A percentile compares a stretch with the other conserved stretches of the same genome.
These are phyloP conservation scores for Aleurites moluccanus DNA, from an alignment of 441 rosid genomes.

Conservation along the genomic window DNA sequence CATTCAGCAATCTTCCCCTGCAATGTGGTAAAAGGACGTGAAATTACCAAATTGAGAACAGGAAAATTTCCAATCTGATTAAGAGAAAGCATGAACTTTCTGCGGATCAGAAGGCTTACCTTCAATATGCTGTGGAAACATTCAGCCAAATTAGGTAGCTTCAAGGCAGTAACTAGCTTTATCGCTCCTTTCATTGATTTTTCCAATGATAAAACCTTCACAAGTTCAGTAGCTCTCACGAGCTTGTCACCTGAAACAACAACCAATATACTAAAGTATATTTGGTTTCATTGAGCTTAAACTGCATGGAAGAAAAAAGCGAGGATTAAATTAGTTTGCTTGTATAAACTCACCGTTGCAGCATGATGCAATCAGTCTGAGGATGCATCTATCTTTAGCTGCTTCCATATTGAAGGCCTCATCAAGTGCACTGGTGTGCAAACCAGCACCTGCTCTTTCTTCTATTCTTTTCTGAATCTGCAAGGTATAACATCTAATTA, in stretches of 20 bases:
- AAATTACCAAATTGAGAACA: background rate
- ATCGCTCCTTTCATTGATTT: conserved; percentile 90
- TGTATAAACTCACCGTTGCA: conserved; percentile 66
- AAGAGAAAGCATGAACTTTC: background rate
- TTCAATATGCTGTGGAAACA: conserved; percentile 76
- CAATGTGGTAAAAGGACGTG: conserved; percentile 13
- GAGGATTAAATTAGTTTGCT: background rate
- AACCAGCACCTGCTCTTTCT: conserved; percentile 46
- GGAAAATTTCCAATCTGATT: background rate
- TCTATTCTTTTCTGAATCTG: conserved; percentile 74
- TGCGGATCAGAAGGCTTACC: conserved; percentile 35
- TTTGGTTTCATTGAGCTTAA: background rate
- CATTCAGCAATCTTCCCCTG: conserved; percentile 77
- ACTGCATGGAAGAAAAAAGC: background rate
- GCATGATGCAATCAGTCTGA: conserved; percentile 82
- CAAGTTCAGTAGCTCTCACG: conserved; percentile 76
- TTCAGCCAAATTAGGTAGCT: conserved; percentile 92
- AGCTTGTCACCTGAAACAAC: conserved; percentile 74
- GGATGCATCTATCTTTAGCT: conserved; percentile 88
- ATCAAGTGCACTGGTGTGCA: conserved; percentile 57
- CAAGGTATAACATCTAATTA: conserved; percentile 19
- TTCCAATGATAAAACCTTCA: conserved; percentile 67
- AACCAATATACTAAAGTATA: background rate
- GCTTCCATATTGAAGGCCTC: conserved; percentile 72
- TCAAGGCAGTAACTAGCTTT: conserved; percentile 80